These are phyloP conservation scores for Fusarium sp. DNA, from an alignment of 2,329 filamentous ascomycete species.

Conservation along the genomic window DNA sequence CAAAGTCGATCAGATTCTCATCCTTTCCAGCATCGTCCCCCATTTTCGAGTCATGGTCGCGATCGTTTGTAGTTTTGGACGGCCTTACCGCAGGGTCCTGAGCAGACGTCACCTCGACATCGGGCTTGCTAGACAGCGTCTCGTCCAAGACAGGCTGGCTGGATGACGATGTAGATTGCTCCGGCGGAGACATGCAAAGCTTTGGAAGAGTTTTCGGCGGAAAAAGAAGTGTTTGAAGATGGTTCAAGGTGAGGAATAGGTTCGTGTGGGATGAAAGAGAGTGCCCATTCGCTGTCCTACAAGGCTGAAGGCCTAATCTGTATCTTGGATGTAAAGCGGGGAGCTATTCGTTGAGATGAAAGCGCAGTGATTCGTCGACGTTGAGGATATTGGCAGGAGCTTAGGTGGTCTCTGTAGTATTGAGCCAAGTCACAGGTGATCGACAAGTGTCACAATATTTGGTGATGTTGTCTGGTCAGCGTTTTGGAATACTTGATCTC, in stretches of 20 bases:
- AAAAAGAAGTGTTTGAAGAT: constrained; percentile 1
- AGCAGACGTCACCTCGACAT: constrained; percentile 48
- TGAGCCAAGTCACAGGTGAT: neutral
- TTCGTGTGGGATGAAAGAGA: constrained; percentile 28
- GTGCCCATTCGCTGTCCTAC: constrained; percentile 44
- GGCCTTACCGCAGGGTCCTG: constrained; percentile 34
- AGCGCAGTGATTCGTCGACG: constrained; percentile 4
- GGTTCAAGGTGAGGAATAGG: constrained; percentile 26
- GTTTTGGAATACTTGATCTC: constrained; percentile 23
- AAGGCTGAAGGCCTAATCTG: constrained; percentile 37
- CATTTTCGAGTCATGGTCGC: constrained; percentile 10
- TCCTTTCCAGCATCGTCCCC: constrained; percentile 5
- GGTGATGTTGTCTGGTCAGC: constrained; percentile 38
- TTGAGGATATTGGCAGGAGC: constrained; percentile 1
- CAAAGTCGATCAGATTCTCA: constrained; percentile 43
- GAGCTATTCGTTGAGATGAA: constrained; percentile 16
- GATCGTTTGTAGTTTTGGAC: constrained; percentile 8
- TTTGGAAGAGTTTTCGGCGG: constrained; percentile 19
- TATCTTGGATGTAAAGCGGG: constrained; percentile 28
- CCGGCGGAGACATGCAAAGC: constrained; percentile 56
- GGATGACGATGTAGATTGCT: constrained; percentile 47
- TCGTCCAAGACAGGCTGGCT: constrained; percentile 48
- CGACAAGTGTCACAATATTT: constrained; percentile 4
- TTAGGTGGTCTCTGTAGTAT: neutral
- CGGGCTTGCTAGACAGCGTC: constrained; percentile 46